Percentiles rank a stretch among this genome's conserved stretches.
Conservation (phyloP, 345 rosid genomes). For the Citrus cavaleriei region DNA sequence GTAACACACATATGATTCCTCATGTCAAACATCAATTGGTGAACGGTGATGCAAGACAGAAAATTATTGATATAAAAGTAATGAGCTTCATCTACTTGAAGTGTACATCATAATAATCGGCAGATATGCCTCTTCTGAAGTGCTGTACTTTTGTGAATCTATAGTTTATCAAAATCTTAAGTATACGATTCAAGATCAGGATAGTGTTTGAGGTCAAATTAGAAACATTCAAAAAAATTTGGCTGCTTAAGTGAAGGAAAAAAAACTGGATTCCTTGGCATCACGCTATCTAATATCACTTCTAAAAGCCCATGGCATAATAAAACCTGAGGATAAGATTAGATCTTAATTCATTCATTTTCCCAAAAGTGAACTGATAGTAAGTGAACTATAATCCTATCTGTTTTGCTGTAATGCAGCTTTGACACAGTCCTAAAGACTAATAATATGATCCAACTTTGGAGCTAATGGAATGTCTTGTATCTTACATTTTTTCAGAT, state of each 20-base stretch:
- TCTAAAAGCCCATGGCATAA: background rate
- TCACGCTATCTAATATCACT: background rate
- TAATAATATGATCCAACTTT: background rate
- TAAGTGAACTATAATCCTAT: background rate
- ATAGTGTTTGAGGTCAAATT: too few species aligned
- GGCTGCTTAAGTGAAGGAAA: too few species aligned
- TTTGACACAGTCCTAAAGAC: background rate
- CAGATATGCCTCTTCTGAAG: background rate
- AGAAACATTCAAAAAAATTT: too few species aligned
- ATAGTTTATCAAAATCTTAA: background rate
- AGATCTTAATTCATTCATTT: background rate
- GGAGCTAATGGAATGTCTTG: slow-evolving; percentile 3
- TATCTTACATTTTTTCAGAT: slow-evolving; percentile 42
- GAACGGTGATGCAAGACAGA: background rate
- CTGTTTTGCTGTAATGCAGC: background rate
- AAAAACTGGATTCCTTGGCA: too few species aligned
- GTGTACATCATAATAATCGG: background rate
- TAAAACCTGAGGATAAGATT: background rate
- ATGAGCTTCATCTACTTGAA: background rate
- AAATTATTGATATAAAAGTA: background rate
- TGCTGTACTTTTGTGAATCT: background rate
- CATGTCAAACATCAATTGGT: background rate
- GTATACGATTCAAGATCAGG: background rate
- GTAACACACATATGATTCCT: background rate
- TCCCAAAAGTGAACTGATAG: background rate